Base-by-base conservation (phyloP, 495 filamentous ascomycete species). In the Aspergillus heteromorphus region DNA sequence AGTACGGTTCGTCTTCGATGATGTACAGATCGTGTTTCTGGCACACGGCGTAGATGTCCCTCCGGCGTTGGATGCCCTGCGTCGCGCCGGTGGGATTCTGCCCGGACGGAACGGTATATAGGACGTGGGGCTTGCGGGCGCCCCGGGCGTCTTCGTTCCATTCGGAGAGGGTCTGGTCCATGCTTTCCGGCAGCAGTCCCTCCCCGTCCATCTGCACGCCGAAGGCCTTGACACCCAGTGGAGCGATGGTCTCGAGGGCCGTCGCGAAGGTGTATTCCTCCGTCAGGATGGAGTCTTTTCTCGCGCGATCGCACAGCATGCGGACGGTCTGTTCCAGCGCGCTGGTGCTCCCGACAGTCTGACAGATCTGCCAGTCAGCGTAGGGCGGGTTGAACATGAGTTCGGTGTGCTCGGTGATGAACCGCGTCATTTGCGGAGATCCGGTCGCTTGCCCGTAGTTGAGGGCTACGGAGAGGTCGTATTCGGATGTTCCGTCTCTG, bases 401-500 rank as follows among this genome's bases (percentile, higher is more conserved):
- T 65, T 93, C 93, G 0, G 91, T 95, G 69, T 98, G 93, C 72
- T 97, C 93, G 0, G 89, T 95, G 38, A 95, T 76, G 65, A 88
- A 98, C 31, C 93, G 80, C 25, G 95, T 74, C 61, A 98, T 65
- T 71, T 96, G 93, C 1, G 92, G 87, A 27, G 90, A 81, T 21
- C 93, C 93, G 11, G 82, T 83, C 13, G 89, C 85, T 67, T 96
- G 89, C 2, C 85, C 87, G 68, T 98, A 98, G 72, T 97, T 97
- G 63, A 95, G 79, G 23, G 87, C 83, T 57, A 92, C 87, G 51
- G 84, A 76, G 45, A 97, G 81, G 67, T 97, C 90, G 23, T 78
- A 18, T 11, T 20, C 11, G 11, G 13, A 47, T 17, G 49, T 84
- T 20, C 79, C 85, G 23, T 84, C 73, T 6, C 78, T 69, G 19